These are phyloP conservation scores for Tricharina praecox DNA, from an alignment of 495 filamentous ascomycete genomes.

Conservation along the genomic window DNA sequence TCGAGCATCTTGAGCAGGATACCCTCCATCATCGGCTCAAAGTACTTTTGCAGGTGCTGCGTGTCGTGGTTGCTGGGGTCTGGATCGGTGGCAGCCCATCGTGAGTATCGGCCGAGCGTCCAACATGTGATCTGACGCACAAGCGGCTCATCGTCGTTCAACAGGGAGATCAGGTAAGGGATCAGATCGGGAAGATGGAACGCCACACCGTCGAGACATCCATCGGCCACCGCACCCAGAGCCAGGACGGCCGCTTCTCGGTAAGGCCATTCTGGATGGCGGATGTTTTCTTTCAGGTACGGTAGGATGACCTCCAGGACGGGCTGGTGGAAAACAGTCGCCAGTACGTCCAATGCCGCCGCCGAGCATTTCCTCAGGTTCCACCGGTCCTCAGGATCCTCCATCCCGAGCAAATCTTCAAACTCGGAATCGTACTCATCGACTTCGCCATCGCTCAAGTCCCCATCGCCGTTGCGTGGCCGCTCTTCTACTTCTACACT, in stretches of 20 bases:
- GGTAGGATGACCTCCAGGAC: conserved; percentile 86
- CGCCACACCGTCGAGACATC: conserved; percentile 75
- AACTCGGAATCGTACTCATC: conserved; percentile 61
- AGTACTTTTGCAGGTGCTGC: conserved; percentile 53
- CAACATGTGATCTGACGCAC: conserved; percentile 96
- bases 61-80: conserved; percentile 48
- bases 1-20: conserved; percentile 89
- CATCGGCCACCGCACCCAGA: conserved; percentile 85
- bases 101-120: conserved; percentile 85
- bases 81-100: conserved; percentile 69
- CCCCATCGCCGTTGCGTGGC: conserved; percentile 41
- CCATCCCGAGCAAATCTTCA: conserved; percentile 33
- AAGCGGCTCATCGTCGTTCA: conserved; percentile 76
- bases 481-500: conserved; percentile 29
- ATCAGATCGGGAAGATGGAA: conserved; percentile 85
- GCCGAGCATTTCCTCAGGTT: conserved; percentile 95
- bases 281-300: conserved; percentile 78
- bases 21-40: conserved; percentile 95
- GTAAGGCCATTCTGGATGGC: conserved; percentile 75
- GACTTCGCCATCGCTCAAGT: conserved; percentile 79
- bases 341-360: conserved; percentile 84
- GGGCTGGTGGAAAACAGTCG: conserved; percentile 67
- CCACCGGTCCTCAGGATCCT: conserved; percentile 84
- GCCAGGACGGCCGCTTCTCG: conserved; percentile 91
- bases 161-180: conserved; percentile 71